Conservation (phyloP, 768 basidiomycete genomes). For the Xerocomellus chrysenteron region DNA sequence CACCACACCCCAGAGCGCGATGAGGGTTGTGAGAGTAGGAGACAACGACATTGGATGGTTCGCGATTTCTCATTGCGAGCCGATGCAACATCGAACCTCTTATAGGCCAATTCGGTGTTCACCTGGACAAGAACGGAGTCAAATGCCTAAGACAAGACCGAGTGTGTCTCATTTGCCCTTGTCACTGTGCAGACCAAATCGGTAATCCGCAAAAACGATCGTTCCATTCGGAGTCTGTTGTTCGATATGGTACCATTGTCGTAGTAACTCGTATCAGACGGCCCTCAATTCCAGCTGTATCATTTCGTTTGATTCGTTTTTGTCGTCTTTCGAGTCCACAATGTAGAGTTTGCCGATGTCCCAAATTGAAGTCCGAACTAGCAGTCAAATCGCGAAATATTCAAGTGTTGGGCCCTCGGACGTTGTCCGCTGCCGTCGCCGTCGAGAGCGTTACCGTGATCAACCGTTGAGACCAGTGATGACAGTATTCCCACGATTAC, state of each 20-base stretch:
- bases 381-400: neutral
- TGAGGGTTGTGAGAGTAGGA: slow-evolving; percentile 12
- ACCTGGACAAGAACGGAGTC: slow-evolving; percentile 11
- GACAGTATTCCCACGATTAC: too few species aligned
- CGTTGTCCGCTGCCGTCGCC: neutral
- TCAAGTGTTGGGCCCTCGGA: too few species aligned
- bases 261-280: neutral
- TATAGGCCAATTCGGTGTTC: slow-evolving; percentile 18
- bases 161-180: slow-evolving; percentile 18
- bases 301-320: neutral
- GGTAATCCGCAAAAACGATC: neutral
- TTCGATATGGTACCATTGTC: neutral
- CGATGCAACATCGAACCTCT: neutral
- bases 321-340: neutral
- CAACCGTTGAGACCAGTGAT: neutral
- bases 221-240: slow-evolving; percentile 4
- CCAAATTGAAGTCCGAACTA: neutral
- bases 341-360: neutral
- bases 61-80: slow-evolving; percentile 1
- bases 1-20: slow-evolving; percentile 22
- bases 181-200: slow-evolving; percentile 2
- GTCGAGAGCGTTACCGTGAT: neutral
- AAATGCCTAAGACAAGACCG: slow-evolving; percentile 1
- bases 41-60: slow-evolving; percentile 16
- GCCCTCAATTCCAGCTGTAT: too few species aligned